Percentiles rank a stretch among this genome's conserved stretches.
phyloP scores from a whole-genome alignment of 208 protist species.

The Trypanosoma mega region DNA sequence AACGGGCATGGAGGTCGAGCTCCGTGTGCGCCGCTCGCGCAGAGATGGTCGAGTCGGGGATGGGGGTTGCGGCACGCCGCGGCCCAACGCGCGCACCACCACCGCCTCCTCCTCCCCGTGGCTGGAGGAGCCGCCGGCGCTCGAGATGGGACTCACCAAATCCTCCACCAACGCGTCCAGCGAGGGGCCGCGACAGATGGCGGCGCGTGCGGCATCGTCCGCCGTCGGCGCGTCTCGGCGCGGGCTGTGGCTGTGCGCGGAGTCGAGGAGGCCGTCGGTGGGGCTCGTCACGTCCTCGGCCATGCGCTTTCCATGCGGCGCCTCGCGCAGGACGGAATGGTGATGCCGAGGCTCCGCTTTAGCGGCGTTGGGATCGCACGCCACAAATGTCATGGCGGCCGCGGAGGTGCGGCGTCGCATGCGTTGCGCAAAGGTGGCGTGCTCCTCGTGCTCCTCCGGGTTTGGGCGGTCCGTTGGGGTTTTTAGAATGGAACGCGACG shows the following conservation, averaged over 20 bases:
- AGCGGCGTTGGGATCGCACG: not conserved
- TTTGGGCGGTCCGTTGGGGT: not conserved
- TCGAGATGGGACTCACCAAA: constrained; percentile 49
- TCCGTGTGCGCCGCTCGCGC: too few relatives aligned
- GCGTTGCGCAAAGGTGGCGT: not conserved
- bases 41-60: too few relatives aligned
- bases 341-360: too few relatives aligned
- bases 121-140: constrained; percentile 28
- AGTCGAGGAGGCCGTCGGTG: not conserved
- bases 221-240: too few relatives aligned
- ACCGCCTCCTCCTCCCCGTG: constrained; percentile 26
- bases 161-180: constrained; percentile 19
- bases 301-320: too few relatives aligned
- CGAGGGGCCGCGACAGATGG: not conserved
- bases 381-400: not conserved
- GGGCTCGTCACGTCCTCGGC: not conserved
- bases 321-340: too few relatives aligned
- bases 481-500: not conserved
- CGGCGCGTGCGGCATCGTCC: not conserved
- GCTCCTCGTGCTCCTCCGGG: not conserved
- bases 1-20: too few relatives aligned
- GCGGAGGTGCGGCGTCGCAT: not conserved
- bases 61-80: too few relatives aligned
- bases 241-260: too few relatives aligned
- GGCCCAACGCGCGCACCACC: too few relatives aligned